phyloP scores from a whole-genome alignment of 1,139 yeast species.

The Kurtzmaniella quercitrusa region DNA sequence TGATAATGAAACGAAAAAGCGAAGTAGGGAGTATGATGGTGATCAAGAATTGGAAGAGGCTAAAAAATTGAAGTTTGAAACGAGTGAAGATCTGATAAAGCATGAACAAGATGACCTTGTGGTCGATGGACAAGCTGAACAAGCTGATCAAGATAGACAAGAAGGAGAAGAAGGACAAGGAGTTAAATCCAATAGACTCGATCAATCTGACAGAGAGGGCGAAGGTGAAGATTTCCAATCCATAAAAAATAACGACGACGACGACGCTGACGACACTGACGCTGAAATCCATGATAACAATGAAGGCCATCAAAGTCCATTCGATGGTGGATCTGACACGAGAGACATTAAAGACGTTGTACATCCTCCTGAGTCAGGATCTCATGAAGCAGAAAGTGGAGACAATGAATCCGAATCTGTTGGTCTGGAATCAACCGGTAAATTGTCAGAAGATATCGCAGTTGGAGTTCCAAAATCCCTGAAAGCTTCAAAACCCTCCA shows the following conservation, averaged over 20 bases:
- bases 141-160: too few species aligned
- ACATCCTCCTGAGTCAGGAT: background rate
- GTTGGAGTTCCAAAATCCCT: background rate
- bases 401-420: conserved; percentile 5
- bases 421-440: conserved; percentile 1
- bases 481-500: background rate
- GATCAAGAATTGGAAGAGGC: conserved; percentile 11
- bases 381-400: conserved; percentile 6
- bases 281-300: conserved; percentile 2
- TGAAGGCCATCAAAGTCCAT: background rate
- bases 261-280: too few species aligned
- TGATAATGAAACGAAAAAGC: conserved; percentile 7
- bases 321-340: background rate
- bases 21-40: conserved; percentile 8
- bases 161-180: conserved; percentile 3
- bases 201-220: background rate
- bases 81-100: conserved; percentile 1
- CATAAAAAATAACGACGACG: too few species aligned
- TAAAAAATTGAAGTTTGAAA: conserved; percentile 3
- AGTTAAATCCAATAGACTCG: background rate
- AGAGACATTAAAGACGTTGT: background rate
- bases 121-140: background rate
- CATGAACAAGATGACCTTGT: background rate
- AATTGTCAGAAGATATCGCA: conserved; percentile 1
- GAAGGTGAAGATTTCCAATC: too few species aligned